Evolutionary conservation across 1,284 basidiomycete genomes (phyloP).

Genomic region (Fomitopsis palustris): DNA sequence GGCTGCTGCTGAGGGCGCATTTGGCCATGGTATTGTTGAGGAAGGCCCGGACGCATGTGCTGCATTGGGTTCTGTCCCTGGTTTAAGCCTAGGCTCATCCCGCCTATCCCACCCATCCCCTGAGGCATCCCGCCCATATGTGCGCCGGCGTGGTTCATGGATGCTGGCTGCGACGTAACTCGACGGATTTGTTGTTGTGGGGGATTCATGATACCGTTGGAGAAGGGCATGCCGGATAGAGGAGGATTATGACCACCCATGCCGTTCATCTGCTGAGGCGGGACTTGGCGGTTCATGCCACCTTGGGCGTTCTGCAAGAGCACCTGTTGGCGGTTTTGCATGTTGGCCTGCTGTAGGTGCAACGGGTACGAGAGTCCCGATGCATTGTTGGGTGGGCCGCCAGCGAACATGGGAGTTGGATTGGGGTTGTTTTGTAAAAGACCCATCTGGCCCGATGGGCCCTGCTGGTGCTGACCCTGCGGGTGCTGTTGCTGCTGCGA

Average conservation of each 20-base stretch:
- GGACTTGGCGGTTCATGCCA: constrained; percentile 31
- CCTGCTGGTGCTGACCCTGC: constrained; percentile 30
- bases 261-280: constrained; percentile 37
- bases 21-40: background rate
- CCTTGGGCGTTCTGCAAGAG: constrained; percentile 32
- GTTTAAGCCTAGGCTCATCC: constrained; percentile 15
- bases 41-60: constrained; percentile 1
- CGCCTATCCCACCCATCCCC: constrained; percentile 27
- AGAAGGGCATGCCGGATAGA: constrained; percentile 37
- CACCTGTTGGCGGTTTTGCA: constrained; percentile 23
- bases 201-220: constrained; percentile 30
- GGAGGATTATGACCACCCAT: constrained; percentile 29
- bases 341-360: constrained; percentile 17
- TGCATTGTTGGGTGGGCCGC: constrained; percentile 20
- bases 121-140: constrained; percentile 11
- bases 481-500: constrained; percentile 33
- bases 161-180: constrained; percentile 47
- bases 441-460: constrained; percentile 32
- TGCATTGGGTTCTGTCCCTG: constrained; percentile 7
- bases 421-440: constrained; percentile 38
- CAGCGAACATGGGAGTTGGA: constrained; percentile 29
- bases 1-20: background rate
- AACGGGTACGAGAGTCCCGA: constrained; percentile 14
- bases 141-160: constrained; percentile 35
- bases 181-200: constrained; percentile 40